Base-by-base conservation (phyloP, 768 basidiomycete genomes). In the Pulveroboletus sp. region DNA sequence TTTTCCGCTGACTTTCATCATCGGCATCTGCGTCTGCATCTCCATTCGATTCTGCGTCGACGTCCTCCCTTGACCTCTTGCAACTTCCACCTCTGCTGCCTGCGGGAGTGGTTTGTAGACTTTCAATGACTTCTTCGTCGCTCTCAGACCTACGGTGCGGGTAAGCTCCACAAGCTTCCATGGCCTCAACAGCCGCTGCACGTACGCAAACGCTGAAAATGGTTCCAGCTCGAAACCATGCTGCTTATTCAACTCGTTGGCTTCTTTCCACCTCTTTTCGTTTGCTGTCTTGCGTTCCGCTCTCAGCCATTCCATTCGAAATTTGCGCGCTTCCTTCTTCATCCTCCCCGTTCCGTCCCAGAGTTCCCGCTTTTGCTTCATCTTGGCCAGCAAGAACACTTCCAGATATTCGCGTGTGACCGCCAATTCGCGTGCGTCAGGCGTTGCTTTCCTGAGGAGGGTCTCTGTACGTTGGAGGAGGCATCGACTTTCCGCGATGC, bases 291-390 rank as follows among this genome's bases (percentile, higher is more conserved):
- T 62, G 49, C 66, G 58, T 47, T 54, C 54, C 11, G 49, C 47
- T 5, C 60, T 53, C 28, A 68, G 15, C 60, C 63, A 66, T 32
- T 46, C 59, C 50, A 64, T 57, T 39, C 66, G 48, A 4, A 51
- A 9, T 39, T 67, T 68, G 37, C 64, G 52, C 4, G 47, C 35
- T 15, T 41, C 18, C 39, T 61, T 66, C 15, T 46, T 38, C 62
- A 69, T 54, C 42, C 4, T 55, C 0, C 51, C 64, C 8, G 64
- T 66, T n/a, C 68, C 66, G 30, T 68, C 68, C 59, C 60, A 69
- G 4, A 66, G 47, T n/a, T 68, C 66, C 5, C 44, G 50, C 39
- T 58, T 68, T n/a, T 55, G 35, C 48, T 66, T 68, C 64, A 68
- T 62, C 44, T 57, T 62, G 38, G n/a, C 59, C n/a, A 68, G 18